phyloP scores from a whole-genome alignment of 208 protist genomes.

The Trypanosoma boissoni region DNA sequence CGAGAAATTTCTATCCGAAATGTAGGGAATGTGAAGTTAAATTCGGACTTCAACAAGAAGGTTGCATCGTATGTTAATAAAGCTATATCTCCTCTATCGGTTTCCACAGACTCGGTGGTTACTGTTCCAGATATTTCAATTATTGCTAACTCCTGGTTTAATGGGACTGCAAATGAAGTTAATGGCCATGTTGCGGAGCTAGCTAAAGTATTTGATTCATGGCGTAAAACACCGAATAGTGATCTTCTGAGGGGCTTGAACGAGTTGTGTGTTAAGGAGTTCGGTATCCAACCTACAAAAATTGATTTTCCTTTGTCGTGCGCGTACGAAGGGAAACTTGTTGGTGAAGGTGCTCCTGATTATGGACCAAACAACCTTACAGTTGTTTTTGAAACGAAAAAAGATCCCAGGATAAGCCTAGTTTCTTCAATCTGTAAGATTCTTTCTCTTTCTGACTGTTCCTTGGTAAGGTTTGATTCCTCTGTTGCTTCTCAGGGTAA shows the following conservation, averaged over 20 bases:
- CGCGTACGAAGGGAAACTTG: conserved; percentile 19
- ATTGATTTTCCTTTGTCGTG: conserved; percentile 40
- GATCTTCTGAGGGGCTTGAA: conserved; percentile 31
- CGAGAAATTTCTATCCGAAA: conserved; percentile 38
- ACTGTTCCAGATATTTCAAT: conserved; percentile 35
- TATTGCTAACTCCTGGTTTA: conserved; percentile 33
- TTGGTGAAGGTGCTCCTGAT: neutral
- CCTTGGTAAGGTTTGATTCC: conserved; percentile 13
- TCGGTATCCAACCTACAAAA: conserved; percentile 40
- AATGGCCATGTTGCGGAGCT: conserved; percentile 11
- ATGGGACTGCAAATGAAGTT: conserved; percentile 18
- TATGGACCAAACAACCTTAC: conserved; percentile 25
- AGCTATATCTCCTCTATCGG: conserved; percentile 10
- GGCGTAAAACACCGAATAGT: conserved; percentile 2
- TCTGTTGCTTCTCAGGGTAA: neutral
- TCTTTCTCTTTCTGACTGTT: conserved; percentile 18
- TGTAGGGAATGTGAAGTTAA: conserved; percentile 29
- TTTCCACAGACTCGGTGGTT: conserved; percentile 22
- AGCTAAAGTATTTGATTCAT: conserved; percentile 30
- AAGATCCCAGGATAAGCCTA: conserved; percentile 4
- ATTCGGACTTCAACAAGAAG: conserved; percentile 17
- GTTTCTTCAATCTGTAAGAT: conserved; percentile 8
- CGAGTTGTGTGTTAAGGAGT: conserved; percentile 24
- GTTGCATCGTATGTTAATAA: conserved; percentile 29
- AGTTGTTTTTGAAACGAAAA: conserved; percentile 8